These are phyloP conservation scores for Lachnellula arida DNA, from an alignment of 2,329 filamentous ascomycete genomes.

Conservation along the genomic window DNA sequence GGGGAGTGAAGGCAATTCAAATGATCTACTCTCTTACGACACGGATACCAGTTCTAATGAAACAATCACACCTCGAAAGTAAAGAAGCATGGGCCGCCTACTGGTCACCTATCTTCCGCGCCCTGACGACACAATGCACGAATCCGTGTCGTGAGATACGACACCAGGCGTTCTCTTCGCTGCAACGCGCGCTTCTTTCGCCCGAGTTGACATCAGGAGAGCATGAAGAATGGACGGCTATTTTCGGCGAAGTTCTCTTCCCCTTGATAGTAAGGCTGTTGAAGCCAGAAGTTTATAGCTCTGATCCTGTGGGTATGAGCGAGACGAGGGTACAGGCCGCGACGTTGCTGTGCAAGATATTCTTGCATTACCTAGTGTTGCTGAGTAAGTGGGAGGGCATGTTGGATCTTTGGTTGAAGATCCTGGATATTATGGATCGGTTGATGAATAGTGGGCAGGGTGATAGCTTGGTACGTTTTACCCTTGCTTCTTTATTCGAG, in stretches of 20 bases:
- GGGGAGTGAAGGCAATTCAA: conserved; percentile 75
- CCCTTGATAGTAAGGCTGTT: conserved; percentile 81
- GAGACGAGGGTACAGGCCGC: conserved; percentile 91
- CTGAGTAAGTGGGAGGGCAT: conserved; percentile 84
- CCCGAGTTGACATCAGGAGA: conserved; percentile 78
- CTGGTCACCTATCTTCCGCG: conserved; percentile 92
- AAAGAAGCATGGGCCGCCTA: conserved; percentile 96
- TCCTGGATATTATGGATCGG: conserved; percentile 90
- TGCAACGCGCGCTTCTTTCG: conserved; percentile 82
- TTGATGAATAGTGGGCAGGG: conserved; percentile 94
- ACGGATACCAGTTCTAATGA: conserved; percentile 80
- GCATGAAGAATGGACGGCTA: conserved; percentile 88
- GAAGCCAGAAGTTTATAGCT: conserved; percentile 91
- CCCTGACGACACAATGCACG: conserved; percentile 82
- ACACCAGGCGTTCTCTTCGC: conserved; percentile 77
- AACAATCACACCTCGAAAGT: conserved; percentile 86
- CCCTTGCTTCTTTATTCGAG: background rate
- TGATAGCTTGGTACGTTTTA: conserved; percentile 70
- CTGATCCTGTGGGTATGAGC: conserved; percentile 87
- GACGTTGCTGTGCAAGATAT: conserved; percentile 89
- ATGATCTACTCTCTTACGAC: conserved; percentile 78
- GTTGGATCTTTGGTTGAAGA: conserved; percentile 86
- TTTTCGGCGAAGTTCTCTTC: conserved; percentile 91
- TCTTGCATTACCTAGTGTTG: conserved; percentile 85
- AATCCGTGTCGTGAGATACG: conserved; percentile 93